Evolutionary conservation across 2,329 filamentous ascomycete genomes (phyloP).

Genomic region (Aspergillus sp.): DNA sequence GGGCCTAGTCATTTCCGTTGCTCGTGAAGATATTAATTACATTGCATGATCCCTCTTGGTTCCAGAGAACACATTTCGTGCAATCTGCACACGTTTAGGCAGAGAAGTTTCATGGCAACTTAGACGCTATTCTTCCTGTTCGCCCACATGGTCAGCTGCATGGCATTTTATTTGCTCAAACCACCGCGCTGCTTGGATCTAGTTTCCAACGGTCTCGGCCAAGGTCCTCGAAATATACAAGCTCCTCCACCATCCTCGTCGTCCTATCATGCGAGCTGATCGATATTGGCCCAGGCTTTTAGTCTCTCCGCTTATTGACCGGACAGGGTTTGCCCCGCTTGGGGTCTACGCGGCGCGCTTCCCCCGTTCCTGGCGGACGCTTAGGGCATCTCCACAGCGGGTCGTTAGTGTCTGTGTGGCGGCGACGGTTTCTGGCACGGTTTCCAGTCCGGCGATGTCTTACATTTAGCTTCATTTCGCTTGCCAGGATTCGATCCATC

Average conservation of each 20-base stretch:
- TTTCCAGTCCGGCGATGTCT: not conserved
- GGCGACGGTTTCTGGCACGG: not conserved
- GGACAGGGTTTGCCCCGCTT: not conserved
- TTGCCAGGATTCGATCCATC: not conserved
- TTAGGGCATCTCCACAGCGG: not conserved
- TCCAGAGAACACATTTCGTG: not conserved
- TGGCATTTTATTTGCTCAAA: not conserved
- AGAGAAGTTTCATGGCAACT: not conserved
- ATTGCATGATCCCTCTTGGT: not conserved
- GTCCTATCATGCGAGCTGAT: not conserved
- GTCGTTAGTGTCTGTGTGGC: not conserved
- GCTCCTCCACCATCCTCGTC: not conserved
- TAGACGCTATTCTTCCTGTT: not conserved
- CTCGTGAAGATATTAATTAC: not conserved
- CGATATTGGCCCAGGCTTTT: not conserved
- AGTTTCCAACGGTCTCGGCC: not conserved
- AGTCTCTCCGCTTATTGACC: not conserved
- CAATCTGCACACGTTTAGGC: not conserved
- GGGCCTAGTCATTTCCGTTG: not conserved
- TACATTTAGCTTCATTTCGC: conserved; percentile 3
- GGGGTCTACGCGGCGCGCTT: not conserved
- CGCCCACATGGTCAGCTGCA: not conserved
- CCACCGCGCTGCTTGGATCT: not conserved
- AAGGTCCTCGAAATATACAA: not conserved
- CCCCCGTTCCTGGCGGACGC: not conserved